Conservation (phyloP, 2,329 filamentous ascomycete genomes). For the Triangularia verruculosa region DNA sequence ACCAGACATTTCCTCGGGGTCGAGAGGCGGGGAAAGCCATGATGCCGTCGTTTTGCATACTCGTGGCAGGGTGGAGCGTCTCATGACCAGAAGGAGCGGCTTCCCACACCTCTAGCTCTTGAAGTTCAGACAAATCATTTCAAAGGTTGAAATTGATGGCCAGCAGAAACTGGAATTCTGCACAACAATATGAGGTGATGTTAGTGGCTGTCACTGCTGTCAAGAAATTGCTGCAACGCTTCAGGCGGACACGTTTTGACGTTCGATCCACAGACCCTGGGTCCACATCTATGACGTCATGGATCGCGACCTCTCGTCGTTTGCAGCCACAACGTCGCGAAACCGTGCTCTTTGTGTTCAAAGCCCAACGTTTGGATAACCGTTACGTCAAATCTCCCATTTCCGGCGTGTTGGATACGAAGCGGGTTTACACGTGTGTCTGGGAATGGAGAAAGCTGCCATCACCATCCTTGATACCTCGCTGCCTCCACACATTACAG, state of each 20-base stretch:
- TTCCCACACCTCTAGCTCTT: neutral
- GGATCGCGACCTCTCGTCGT: conserved; percentile 15
- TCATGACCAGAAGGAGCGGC: neutral
- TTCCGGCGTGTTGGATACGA: neutral
- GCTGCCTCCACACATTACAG: neutral
- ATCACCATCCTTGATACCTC: neutral
- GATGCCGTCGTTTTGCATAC: neutral
- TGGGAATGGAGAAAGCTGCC: neutral
- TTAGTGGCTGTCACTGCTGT: conserved; percentile 2
- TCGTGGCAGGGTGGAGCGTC: neutral
- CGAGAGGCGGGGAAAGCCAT: neutral
- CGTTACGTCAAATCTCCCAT: conserved; percentile 15
- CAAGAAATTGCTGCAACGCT: neutral
- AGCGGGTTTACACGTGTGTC: neutral
- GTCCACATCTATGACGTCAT: conserved; percentile 19
- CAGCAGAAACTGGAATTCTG: conserved; percentile 1
- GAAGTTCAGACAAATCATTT: neutral
- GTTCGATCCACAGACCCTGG: conserved; percentile 5
- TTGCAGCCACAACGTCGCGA: conserved; percentile 5
- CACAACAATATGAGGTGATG: neutral
- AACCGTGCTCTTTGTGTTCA: conserved; percentile 7
- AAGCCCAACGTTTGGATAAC: conserved; percentile 1
- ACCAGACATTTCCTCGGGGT: neutral
- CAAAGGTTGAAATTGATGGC: neutral
- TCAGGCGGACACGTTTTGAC: conserved; percentile 1